A percentile compares a stretch with the other conserved stretches of the same genome.
phyloP scores from a whole-genome alignment of 1,284 basidiomycete species.

The Malassezia vespertilionis region DNA sequence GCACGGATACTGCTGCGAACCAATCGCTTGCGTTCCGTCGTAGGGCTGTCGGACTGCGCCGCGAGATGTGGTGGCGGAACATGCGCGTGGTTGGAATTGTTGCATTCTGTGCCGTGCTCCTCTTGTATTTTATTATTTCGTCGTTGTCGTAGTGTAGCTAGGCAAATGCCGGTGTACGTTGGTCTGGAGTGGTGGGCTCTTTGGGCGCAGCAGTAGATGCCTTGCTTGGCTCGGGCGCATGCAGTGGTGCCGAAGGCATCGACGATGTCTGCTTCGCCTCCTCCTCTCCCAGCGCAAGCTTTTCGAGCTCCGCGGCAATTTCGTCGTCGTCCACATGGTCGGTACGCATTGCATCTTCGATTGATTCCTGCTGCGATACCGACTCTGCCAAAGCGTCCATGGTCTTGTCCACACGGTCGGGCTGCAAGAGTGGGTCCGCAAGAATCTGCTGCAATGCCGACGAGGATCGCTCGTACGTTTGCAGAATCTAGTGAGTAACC shows the following conservation, averaged over 20 bases:
- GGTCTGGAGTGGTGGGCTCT: background rate
- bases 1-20: conserved; percentile 87
- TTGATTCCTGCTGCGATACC: conserved; percentile 66
- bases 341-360: conserved; percentile 66
- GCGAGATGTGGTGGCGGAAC: conserved; percentile 87
- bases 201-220: background rate
- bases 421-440: conserved; percentile 64
- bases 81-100: conserved; percentile 61
- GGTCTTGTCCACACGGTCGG: conserved; percentile 67
- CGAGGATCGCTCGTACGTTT: conserved; percentile 69
- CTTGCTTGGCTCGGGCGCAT: background rate
- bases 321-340: conserved; percentile 51
- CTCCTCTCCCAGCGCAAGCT: conserved; percentile 8
- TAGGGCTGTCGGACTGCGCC: conserved; percentile 70
- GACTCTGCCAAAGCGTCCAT: conserved; percentile 75
- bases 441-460: conserved; percentile 65
- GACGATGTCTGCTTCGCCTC: background rate
- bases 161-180: no score
- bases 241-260: conserved; percentile 1
- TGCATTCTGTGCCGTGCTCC: conserved; percentile 62
- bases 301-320: conserved; percentile 25
- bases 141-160: background rate
- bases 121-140: background rate
- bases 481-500: conserved; percentile 59
- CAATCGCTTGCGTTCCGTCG: conserved; percentile 92